Conservation (phyloP, 768 basidiomycete species). For the Pilatotrama ljubarskyi region DNA sequence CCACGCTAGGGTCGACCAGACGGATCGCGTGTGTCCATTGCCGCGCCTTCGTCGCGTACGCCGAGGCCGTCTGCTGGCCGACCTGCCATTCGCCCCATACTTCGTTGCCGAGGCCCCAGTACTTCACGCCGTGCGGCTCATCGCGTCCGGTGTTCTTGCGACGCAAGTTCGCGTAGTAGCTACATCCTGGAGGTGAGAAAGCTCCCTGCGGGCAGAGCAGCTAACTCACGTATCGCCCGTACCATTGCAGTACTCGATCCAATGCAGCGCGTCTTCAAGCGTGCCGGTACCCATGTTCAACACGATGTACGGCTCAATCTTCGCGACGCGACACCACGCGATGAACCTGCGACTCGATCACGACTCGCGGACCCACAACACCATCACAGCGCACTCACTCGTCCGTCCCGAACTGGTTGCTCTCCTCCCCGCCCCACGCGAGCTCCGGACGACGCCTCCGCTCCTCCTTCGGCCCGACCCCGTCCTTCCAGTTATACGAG, state of each 20-base stretch:
- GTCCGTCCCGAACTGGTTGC: slow-evolving; percentile 60
- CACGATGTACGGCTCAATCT: slow-evolving; percentile 59
- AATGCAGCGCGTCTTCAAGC: slow-evolving; percentile 56
- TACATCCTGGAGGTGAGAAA: neutral
- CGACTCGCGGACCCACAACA: neutral
- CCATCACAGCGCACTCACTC: slow-evolving; percentile 17
- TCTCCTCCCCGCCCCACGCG: slow-evolving; percentile 61
- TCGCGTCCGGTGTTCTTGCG: slow-evolving; percentile 53
- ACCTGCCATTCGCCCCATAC: slow-evolving; percentile 59
- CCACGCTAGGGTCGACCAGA: slow-evolving; percentile 55
- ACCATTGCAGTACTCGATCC: slow-evolving; percentile 66
- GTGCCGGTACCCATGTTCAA: slow-evolving; percentile 68
- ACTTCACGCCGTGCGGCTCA: slow-evolving; percentile 50
- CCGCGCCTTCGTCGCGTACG: slow-evolving; percentile 55
- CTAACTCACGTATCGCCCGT: slow-evolving; percentile 35
- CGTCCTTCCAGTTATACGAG: slow-evolving; percentile 41
- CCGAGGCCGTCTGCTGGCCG: slow-evolving; percentile 54
- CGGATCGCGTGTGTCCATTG: slow-evolving; percentile 64
- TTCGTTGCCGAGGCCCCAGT: slow-evolving; percentile 51
- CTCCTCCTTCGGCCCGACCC: slow-evolving; percentile 49
- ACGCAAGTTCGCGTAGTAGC: slow-evolving; percentile 55
- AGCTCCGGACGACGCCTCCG: slow-evolving; percentile 58
- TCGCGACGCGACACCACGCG: slow-evolving; percentile 50
- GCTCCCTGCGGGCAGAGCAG: neutral
- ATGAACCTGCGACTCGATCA: slow-evolving; percentile 45